These are phyloP conservation scores for Phytophthora boehmeriae DNA, from an alignment of 352 stramenopile genomes.

Conservation along the genomic window DNA sequence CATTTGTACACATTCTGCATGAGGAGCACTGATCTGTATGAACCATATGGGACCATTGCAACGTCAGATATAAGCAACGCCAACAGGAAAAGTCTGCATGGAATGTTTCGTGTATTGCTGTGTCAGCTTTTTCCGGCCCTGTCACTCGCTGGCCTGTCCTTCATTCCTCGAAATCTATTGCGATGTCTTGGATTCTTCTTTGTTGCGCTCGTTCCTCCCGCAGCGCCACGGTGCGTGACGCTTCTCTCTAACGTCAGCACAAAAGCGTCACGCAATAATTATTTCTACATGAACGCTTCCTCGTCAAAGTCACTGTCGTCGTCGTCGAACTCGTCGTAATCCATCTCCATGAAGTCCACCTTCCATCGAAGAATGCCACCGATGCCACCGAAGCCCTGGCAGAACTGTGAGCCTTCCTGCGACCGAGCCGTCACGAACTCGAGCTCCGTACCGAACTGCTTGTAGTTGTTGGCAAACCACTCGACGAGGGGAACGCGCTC, in stretches of 20 bases:
- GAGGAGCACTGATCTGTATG: no score
- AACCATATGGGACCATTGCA: no score
- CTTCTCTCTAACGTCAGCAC: conserved; percentile 36
- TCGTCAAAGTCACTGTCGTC: conserved; percentile 90
- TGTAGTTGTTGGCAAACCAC: conserved; percentile 99
- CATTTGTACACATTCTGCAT: not conserved
- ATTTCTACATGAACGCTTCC: conserved; percentile 86
- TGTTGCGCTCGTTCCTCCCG: conserved; percentile 39
- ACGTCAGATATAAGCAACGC: not conserved
- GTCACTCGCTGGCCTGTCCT: conserved; percentile 17
- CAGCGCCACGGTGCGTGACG: conserved; percentile 41
- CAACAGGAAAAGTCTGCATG: conserved; percentile 8
- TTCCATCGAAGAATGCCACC: conserved; percentile 99
- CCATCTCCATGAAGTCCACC: conserved; percentile 98
- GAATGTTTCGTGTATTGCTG: conserved; percentile 37
- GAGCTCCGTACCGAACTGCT: conserved; percentile 97
- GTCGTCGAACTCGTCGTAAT: conserved; percentile 94
- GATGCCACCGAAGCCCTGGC: conserved; percentile 99
- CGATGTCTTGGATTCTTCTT: conserved; percentile 23
- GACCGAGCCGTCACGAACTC: conserved; percentile 99
- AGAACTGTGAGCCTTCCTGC: conserved; percentile 99
- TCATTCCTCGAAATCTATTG: conserved; percentile 37
- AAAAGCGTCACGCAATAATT: conserved; percentile 65
- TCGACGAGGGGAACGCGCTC: conserved; percentile 98
- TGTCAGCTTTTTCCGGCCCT: conserved; percentile 28